Evolutionary conservation across 2,329 filamentous ascomycete species (phyloP).

Genomic region (Aureobasidium sp.): DNA sequence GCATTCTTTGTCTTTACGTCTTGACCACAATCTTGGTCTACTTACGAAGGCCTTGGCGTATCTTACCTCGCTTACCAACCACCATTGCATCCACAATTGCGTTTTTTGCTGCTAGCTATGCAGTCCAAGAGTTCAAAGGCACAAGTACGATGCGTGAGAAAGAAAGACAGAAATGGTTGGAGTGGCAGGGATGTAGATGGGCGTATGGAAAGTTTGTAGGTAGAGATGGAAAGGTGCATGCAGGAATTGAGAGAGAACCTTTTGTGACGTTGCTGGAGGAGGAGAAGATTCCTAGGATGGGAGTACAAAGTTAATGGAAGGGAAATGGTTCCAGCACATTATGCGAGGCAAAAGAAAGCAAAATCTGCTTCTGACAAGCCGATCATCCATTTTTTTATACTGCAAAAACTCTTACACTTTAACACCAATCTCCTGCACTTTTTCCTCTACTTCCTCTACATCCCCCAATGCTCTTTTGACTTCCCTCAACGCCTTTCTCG

Average conservation of each 20-base stretch:
- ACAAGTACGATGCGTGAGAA: too few species aligned
- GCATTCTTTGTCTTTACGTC: constrained; percentile 40
- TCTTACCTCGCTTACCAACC: not conserved
- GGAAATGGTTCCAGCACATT: too few species aligned
- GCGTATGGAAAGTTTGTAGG: not conserved
- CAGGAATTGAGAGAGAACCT: not conserved
- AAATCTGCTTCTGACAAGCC: too few species aligned
- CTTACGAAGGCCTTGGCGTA: not conserved
- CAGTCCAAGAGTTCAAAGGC: too few species aligned
- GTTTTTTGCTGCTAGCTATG: too few species aligned
- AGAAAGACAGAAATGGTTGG: not conserved
- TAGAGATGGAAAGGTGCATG: not conserved
- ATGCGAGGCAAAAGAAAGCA: too few species aligned
- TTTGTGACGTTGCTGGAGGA: not conserved
- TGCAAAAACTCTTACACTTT: not conserved
- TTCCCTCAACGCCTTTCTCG: constrained; percentile 39
- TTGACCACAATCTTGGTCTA: constrained; percentile 28
- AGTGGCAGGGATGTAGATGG: not conserved
- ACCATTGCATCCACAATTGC: too few species aligned
- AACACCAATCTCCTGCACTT: not conserved
- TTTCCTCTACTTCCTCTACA: not conserved
- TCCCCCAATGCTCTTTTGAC: constrained; percentile 36
- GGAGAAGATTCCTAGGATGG: not conserved
- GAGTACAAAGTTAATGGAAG: too few species aligned
- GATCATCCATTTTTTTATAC: too few species aligned